A percentile compares a stretch with the other conserved stretches of the same genome.
phyloP scores from a whole-genome alignment of 495 filamentous ascomycete species.

The Aspergillus panamensis region DNA sequence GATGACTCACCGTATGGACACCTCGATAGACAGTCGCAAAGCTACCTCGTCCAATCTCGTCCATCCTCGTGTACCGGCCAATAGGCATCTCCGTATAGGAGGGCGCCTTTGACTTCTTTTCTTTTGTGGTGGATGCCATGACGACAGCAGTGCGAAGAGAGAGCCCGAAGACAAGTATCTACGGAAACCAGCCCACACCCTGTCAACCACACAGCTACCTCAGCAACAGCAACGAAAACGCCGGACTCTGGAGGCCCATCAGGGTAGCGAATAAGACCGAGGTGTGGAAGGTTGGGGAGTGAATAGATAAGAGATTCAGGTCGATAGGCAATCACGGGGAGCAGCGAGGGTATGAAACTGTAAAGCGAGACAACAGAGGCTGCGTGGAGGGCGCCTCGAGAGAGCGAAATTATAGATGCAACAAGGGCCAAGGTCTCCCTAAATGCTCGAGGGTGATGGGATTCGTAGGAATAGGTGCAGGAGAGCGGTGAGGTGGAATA shows the following conservation, averaged over 20 bases:
- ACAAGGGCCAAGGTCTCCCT: neutral
- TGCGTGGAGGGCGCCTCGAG: neutral
- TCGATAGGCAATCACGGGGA: constrained; percentile 10
- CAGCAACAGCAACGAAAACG: constrained; percentile 26
- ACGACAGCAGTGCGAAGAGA: constrained; percentile 21
- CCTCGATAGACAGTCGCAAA: constrained; percentile 92
- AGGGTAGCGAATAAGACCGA: constrained; percentile 25
- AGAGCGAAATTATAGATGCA: neutral
- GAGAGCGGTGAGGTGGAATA: constrained; percentile 33
- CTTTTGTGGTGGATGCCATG: constrained; percentile 38
- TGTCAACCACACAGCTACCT: constrained; percentile 44
- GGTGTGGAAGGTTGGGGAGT: constrained; percentile 14
- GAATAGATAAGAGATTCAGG: neutral
- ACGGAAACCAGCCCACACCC: constrained; percentile 26
- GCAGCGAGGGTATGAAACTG: constrained; percentile 6
- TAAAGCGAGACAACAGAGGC: neutral
- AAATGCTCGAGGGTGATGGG: neutral
- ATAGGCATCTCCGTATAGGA: constrained; percentile 59
- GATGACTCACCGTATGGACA: constrained; percentile 68
- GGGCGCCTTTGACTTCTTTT: constrained; percentile 45
- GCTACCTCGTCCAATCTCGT: constrained; percentile 91
- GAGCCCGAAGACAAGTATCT: constrained; percentile 8
- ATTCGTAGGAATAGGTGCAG: constrained; percentile 10
- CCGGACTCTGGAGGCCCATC: constrained; percentile 34
- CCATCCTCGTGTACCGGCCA: constrained; percentile 71